These are phyloP conservation scores for Solanum lycopersicoides DNA, from an alignment of 257 asterid genomes.

Conservation along the genomic window DNA sequence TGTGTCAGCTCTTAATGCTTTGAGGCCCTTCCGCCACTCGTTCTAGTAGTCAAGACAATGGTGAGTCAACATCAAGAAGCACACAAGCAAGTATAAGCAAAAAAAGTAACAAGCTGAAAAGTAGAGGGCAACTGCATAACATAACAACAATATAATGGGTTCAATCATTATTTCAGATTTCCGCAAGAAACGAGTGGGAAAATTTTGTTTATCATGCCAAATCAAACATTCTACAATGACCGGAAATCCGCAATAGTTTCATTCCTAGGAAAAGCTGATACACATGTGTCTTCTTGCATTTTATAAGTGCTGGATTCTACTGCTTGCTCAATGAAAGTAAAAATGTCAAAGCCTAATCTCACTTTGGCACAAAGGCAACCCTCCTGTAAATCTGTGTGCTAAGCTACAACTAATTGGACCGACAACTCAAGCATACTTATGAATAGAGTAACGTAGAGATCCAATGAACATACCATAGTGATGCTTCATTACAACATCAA, in stretches of 20 bases:
- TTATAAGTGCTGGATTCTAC: neutral
- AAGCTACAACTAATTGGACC: neutral
- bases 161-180: neutral
- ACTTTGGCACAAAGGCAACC: neutral
- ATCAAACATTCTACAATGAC: neutral
- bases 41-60: neutral
- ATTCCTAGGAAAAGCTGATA: neutral
- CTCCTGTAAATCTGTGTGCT: neutral
- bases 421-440: neutral
- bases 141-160: neutral
- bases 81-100: neutral
- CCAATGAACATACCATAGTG: neutral
- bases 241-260: neutral
- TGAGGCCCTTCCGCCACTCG: constrained; percentile 72
- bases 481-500: neutral
- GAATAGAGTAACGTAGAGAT: neutral
- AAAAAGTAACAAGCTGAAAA: neutral
- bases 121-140: neutral
- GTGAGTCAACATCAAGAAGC: neutral
- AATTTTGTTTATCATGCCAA: neutral
- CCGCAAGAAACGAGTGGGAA: neutral
- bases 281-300: neutral
- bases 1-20: constrained; percentile 61
- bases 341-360: neutral
- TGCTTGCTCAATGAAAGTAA: neutral